Evolutionary conservation across 164 flowering plant species (phyloP), one percentile per base, ranked within the genome.

Genomic region (Euptelea pleiosperma): DNA sequence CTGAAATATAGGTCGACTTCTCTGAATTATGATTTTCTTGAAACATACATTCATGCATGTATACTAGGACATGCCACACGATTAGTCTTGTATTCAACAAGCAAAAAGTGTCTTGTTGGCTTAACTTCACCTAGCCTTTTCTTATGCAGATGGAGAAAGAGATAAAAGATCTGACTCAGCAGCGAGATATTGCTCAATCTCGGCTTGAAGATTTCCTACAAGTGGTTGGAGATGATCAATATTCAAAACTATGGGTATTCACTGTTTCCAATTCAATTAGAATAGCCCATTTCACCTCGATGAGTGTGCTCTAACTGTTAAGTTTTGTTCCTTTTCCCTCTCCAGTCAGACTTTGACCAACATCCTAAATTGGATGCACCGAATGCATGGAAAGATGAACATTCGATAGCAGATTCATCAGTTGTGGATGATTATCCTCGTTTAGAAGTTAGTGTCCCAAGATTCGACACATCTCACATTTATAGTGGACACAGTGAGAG

Each of bases 101-200:
- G 8, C 40, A 33, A 18, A 30, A 59, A 51, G 36, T 18, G 24
- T 29, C 22, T 40, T 31, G 1, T 50, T 21, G 34, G 2, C n/a
- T 62, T 26, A 77, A 61, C 4, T 30, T 52, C 16, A 18, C 31
- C 10, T 70, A 45, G 8, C 45, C 39, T 62, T 31, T 28, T 46
- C 25, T 64, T 52, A 11, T 75, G 47, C 81, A 94, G 99, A 79
- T 94, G 94, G 96, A 82, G 69, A 85, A 78, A 70, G 90, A 87
- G 75, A 78, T 87, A 18, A 66, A 67, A 67, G 94, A 87, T 65
- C 68, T 91, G 57, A 80, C 67, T 22, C 80, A 73, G 75, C 94
- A 87, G 58, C 70, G 90, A 25, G 89, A 91, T 76, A 75, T 87
- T 65, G 94, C 93, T 70, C 82, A 91, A 73, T 85, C 90, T 36